Conservation (phyloP, 345 rosid species). For the Ceriops tagal region DNA sequence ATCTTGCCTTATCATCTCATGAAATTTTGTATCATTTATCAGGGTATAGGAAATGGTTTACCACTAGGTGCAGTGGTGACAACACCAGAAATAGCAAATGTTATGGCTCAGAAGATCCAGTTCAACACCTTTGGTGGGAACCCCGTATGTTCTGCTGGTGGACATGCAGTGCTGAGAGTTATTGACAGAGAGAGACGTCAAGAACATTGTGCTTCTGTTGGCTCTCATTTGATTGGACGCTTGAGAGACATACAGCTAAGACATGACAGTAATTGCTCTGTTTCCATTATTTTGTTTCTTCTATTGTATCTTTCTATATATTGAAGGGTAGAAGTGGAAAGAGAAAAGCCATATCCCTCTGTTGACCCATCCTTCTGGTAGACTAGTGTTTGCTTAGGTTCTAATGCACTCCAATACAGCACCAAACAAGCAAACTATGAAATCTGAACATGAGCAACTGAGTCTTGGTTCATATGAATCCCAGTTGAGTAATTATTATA, state of each 20-base stretch:
- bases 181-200: slow-evolving; percentile 88
- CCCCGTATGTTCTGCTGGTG: slow-evolving; percentile 96
- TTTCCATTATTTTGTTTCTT: background rate
- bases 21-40: slow-evolving; percentile 13
- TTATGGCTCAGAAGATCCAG: slow-evolving; percentile 77
- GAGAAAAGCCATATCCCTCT: background rate
- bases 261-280: slow-evolving; percentile 58
- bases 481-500: no score
- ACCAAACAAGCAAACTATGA: background rate
- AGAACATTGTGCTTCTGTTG: slow-evolving; percentile 71
- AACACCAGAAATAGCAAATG: slow-evolving; percentile 91
- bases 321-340: background rate
- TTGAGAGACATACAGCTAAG: slow-evolving; percentile 61
- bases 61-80: slow-evolving; percentile 96
- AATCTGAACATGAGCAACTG: background rate
- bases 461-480: background rate
- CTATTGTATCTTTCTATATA: background rate
- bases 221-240: slow-evolving; percentile 69
- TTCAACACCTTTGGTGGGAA: slow-evolving; percentile 97
- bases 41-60: slow-evolving; percentile 96
- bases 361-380: background rate
- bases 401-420: background rate
- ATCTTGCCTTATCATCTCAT: background rate
- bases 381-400: background rate
- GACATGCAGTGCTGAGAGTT: slow-evolving; percentile 87